Conservation (phyloP, 1,284 basidiomycete genomes). For the Coniferiporia weirii region DNA sequence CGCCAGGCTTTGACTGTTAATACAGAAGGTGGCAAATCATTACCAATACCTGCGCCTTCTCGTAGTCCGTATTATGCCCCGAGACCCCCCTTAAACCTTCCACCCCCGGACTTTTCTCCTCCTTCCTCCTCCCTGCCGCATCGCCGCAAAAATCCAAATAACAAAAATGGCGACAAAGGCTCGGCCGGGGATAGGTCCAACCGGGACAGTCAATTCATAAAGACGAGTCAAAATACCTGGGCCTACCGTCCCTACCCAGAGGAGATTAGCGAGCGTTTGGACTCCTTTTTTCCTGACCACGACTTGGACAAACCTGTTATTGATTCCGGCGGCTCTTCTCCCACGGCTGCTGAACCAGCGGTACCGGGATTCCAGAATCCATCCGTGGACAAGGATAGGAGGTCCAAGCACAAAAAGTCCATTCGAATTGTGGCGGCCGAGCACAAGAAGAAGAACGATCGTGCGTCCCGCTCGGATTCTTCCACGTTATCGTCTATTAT, state of each 20-base stretch:
- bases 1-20: slow-evolving; percentile 10
- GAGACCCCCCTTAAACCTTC: slow-evolving; percentile 19
- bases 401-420: slow-evolving; percentile 68
- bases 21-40: slow-evolving; percentile 7
- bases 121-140: slow-evolving; percentile 21
- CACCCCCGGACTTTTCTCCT: slow-evolving; percentile 23
- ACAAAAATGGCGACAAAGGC: slow-evolving; percentile 24
- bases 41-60: not conserved
- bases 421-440: slow-evolving; percentile 90
- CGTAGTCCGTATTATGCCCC: slow-evolving; percentile 3
- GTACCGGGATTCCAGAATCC: slow-evolving; percentile 29
- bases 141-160: not conserved
- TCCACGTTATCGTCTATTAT: slow-evolving; percentile 44
- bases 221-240: slow-evolving; percentile 61
- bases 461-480: slow-evolving; percentile 48
- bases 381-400: slow-evolving; percentile 36
- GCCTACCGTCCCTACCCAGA: slow-evolving; percentile 89
- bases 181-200: slow-evolving; percentile 36
- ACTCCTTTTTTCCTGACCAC: slow-evolving; percentile 94
- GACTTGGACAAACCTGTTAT: slow-evolving; percentile 96
- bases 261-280: slow-evolving; percentile 88
- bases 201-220: slow-evolving; percentile 49
- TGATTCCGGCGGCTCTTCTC: slow-evolving; percentile 76
- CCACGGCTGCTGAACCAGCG: slow-evolving; percentile 45
- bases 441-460: slow-evolving; percentile 64